Base-by-base conservation (phyloP, 2,329 filamentous ascomycete genomes). In the Fusarium pseudocircinatum region DNA sequence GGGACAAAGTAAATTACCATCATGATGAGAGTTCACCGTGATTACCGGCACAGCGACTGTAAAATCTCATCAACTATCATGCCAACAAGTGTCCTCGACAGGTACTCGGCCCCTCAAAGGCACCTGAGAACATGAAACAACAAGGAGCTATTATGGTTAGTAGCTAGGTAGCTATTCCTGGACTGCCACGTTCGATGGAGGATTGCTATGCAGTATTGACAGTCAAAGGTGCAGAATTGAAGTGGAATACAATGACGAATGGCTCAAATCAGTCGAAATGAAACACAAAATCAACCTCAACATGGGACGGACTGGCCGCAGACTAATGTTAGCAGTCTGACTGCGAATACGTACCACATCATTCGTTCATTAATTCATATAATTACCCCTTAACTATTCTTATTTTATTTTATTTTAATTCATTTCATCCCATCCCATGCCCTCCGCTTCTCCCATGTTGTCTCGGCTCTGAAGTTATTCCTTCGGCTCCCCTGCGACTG, bases 1-100 rank as follows among this genome's bases (percentile, higher is more conserved):
- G 58, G 68, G 63, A 62, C 63, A 50, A 66, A 57, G 67, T 62
- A 74, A 74, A 72, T 74, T 74, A 58, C 63, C 28, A 53, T 69
- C 40, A 72, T 72, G 60, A 67, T 40, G 63, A 74, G 64, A 50
- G 53, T 73, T 70, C 43, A 60, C 70, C 62, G 57, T 59, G 65
- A 28, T 32, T 49, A 53, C 65, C 67, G 46, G 43, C 59, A 60
- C 63, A 74, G 63, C 47, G 62, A 71, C 54, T 37, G 37, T 24
- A 37, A 49, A 59, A 50, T 30, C 32, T 59, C 44, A 30, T 52
- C 32, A 36, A 28, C 20, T 58, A 52, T 44, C 54, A 42, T 57
- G 63, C 46, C 67, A 71, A 67, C 42, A 61, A 58, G 64, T 58
- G 47, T 65, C 69, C 56, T 72, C 69, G 15, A 49, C n/a, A 44